Conservation (phyloP, 805 yeast genomes). For the Lachancea nothofagi region DNA sequence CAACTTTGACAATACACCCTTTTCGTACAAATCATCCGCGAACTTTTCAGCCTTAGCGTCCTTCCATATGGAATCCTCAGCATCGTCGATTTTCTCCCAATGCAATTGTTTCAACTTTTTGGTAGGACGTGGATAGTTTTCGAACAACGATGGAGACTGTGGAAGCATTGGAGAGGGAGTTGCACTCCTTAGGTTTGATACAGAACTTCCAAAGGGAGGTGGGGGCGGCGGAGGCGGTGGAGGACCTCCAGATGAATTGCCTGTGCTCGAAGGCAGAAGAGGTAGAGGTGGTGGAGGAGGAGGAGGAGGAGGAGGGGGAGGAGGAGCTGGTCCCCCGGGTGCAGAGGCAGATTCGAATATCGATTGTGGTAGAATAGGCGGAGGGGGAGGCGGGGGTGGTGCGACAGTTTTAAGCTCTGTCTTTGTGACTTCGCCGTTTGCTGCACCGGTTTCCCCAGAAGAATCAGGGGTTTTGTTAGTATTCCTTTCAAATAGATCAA, state of each 20-base stretch:
- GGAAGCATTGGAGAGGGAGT: constrained; percentile 33
- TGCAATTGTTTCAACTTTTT: constrained; percentile 87
- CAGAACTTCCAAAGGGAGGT: constrained; percentile 20
- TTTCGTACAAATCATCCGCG: constrained; percentile 59
- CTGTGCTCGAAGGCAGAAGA: constrained; percentile 34
- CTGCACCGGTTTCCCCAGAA: constrained; percentile 1
- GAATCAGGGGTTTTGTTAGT: not conserved
- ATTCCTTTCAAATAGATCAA: not conserved
- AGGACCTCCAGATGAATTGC: constrained; percentile 26
- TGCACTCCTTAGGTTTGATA: constrained; percentile 13
- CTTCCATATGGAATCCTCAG: constrained; percentile 84
- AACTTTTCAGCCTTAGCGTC: constrained; percentile 50
- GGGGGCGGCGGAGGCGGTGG: constrained; percentile 36
- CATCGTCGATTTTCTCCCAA: constrained; percentile 89
- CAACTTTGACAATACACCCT: constrained; percentile 78
- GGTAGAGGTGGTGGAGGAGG: constrained; percentile 25
- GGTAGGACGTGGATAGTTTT: constrained; percentile 60
- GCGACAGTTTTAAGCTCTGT: constrained; percentile 3
- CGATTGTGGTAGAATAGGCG: constrained; percentile 14
- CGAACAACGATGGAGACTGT: constrained; percentile 36
- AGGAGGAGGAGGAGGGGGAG: constrained; percentile 21
- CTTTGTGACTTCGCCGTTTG: constrained; percentile 7
- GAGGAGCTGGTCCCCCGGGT: constrained; percentile 10
- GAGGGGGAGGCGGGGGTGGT: constrained; percentile 28
- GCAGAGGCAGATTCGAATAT: not conserved